Base-by-base conservation (phyloP, 2,329 filamentous ascomycete genomes). In the Cadophora gregata region DNA sequence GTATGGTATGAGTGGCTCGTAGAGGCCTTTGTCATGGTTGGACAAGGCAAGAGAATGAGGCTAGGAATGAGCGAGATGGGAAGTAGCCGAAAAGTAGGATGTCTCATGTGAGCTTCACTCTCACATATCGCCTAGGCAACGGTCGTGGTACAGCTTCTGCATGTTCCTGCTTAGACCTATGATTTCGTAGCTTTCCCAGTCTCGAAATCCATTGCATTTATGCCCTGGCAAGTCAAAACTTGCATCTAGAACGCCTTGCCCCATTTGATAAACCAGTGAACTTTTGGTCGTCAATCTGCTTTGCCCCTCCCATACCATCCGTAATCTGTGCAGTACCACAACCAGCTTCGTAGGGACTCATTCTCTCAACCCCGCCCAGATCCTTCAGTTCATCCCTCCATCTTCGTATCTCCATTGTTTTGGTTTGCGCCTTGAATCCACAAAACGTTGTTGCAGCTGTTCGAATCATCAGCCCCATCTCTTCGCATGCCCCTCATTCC, bases 1-100 rank as follows among this genome's bases (percentile, higher is more conserved):
- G 96, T 99, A 8, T 99, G 96, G 96, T 99, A 99, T 78, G 96
- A 99, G 78, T 99, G 96, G 96, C 84, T 96, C 68, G 90, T 97
- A 1, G 96, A 98, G 78, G 92, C 91, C 12, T 97, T 90, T 78
- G 85, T 84, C 24, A 89, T 86, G 82, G 79, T 87, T 59, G 85
- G 85, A 0, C 84, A 84, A n/a, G 82, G 84, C 47, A 81, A 83
- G 71, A 82, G 89, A 64, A 83, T 92, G 78, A 90, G 90, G 79
- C 81, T 93, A 21, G 89, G 83, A 5, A 82, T 83, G 58, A 90
- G 88, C 55, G 89, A 90, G 61, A 77, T 92, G 72, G 90, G 90
- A 74, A 91, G 86, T 73, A 91, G 88, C 76, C 84, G 86, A 64
- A 88, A 88, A 77, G 85, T 90, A 69, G 90, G 89, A 0, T 93